Evolutionary conservation across 306 rosid species (phyloP).

Genomic region (Trifolium pratense): DNA sequence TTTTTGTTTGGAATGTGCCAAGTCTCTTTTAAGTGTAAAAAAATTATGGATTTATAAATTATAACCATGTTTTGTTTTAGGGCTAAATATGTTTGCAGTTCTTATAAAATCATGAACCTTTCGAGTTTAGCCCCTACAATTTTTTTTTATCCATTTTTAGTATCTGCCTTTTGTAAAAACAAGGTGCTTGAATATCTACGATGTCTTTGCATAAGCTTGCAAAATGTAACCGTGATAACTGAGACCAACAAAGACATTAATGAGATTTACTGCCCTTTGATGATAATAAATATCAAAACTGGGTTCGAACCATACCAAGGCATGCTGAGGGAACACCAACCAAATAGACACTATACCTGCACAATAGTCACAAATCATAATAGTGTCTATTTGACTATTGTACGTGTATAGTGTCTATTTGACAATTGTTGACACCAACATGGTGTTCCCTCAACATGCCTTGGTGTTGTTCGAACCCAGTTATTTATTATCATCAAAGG

Average conservation of each 20-base stretch:
- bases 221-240: not conserved
- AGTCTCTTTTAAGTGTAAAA: not conserved
- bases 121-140: not conserved
- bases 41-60: not conserved
- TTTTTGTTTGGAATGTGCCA: constrained; percentile 27
- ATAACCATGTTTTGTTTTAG: constrained; percentile 6
- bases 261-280: too few species aligned
- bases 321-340: too few species aligned
- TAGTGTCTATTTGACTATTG: constrained; percentile 43
- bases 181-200: not conserved
- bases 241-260: not conserved
- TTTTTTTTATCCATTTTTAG: not conserved
- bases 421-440: constrained; percentile 88
- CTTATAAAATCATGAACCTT: not conserved
- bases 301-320: too few species aligned
- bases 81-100: not conserved
- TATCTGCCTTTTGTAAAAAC: not conserved
- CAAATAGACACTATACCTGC: too few species aligned
- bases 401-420: constrained; percentile 87
- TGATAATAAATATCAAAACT: too few species aligned
- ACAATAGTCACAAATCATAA: too few species aligned
- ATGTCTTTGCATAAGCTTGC: not conserved
- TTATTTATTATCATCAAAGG: constrained; percentile 53
- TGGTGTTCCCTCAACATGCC: constrained; percentile 23
- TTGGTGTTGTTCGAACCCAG: constrained; percentile 91